These are phyloP conservation scores for Ceratobasidium sp. DNA, from an alignment of 1,284 basidiomycete species.

Conservation along the genomic window DNA sequence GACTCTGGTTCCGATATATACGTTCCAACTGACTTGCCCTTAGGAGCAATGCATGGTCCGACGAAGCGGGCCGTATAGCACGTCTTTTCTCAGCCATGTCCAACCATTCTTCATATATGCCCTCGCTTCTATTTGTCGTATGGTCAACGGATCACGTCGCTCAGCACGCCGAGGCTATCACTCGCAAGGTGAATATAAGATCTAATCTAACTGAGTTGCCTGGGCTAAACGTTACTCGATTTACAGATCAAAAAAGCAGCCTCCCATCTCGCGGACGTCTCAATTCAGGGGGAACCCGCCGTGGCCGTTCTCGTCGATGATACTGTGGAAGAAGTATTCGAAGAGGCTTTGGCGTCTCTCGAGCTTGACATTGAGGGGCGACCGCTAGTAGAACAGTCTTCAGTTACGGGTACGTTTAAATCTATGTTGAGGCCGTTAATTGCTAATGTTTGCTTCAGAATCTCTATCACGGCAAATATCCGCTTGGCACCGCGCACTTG, in stretches of 20 bases:
- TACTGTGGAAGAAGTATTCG: constrained; percentile 31
- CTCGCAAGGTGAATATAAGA: constrained; percentile 17
- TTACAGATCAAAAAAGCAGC: constrained; percentile 35
- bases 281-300: constrained; percentile 28
- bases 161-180: constrained; percentile 34
- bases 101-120: constrained; percentile 34
- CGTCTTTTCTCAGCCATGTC: constrained; percentile 41
- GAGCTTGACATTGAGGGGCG: constrained; percentile 41
- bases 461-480: constrained; percentile 40
- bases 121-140: constrained; percentile 36
- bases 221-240: not conserved
- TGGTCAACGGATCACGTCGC: constrained; percentile 43
- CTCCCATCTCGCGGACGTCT: constrained; percentile 33
- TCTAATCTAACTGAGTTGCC: not conserved
- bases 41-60: constrained; percentile 41
- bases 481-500: constrained; percentile 22
- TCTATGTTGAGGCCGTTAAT: not conserved
- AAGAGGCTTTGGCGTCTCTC: constrained; percentile 34
- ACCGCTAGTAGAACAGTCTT: constrained; percentile 29
- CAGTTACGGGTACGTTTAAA: constrained; percentile 12
- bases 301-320: constrained; percentile 37
- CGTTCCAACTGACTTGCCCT: not conserved
- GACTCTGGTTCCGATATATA: not conserved
- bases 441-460: constrained; percentile 6
- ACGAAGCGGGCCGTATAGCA: constrained; percentile 38